Conservation (phyloP, 345 rosid genomes). For the Gossypium raimondii region DNA sequence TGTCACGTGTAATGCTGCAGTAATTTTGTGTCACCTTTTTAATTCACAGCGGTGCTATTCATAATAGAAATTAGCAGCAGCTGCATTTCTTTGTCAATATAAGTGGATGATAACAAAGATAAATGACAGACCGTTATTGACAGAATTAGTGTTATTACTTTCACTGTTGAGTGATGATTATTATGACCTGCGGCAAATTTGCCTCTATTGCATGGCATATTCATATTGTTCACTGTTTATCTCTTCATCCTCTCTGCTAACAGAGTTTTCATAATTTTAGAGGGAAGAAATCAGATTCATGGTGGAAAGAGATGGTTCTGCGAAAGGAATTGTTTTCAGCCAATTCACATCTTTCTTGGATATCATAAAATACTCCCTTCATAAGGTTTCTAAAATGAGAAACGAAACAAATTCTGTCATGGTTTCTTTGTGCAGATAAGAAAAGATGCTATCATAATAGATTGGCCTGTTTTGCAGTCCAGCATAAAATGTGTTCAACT, state of each 20-base stretch:
- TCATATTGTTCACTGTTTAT: slow-evolving; percentile 1
- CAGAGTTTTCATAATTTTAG: slow-evolving; percentile 35
- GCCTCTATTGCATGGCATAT: not conserved
- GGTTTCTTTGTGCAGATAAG: slow-evolving; percentile 1
- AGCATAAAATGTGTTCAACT: slow-evolving; percentile 77
- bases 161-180: not conserved
- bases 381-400: slow-evolving; percentile 46
- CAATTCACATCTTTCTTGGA: slow-evolving; percentile 95
- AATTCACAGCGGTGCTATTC: not conserved
- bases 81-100: not conserved
- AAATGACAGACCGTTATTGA: not conserved
- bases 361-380: slow-evolving; percentile 79
- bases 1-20: not conserved
- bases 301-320: slow-evolving; percentile 97
- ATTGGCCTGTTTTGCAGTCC: slow-evolving; percentile 45
- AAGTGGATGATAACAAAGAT: not conserved
- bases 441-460: slow-evolving; percentile 8
- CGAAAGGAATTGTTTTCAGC: slow-evolving; percentile 96
- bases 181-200: not conserved
- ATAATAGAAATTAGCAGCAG: not conserved
- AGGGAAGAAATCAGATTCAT: slow-evolving; percentile 92
- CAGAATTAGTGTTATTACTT: not conserved
- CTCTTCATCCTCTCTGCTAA: not conserved
- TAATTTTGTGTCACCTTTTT: not conserved
- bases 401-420: not conserved